Conservation (phyloP, 306 rosid species). For the Cucurbita maxima region DNA sequence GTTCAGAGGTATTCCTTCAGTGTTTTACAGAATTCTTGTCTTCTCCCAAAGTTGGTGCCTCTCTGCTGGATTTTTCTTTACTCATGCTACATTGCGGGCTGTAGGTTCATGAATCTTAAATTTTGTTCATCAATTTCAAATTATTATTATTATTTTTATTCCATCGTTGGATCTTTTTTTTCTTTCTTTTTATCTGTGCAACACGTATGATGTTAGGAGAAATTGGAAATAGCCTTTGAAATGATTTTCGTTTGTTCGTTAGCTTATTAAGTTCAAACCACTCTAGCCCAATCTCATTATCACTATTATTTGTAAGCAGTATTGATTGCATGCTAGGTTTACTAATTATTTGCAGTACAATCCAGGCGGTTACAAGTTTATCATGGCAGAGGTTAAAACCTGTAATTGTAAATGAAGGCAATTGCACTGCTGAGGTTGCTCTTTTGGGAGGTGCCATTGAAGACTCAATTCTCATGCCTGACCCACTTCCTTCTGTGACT, state of each 20-base stretch:
- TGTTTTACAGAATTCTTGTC: not conserved
- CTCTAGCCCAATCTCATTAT: not conserved
- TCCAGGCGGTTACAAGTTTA: constrained; percentile 88
- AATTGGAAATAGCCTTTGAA: not conserved
- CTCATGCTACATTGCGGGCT: not conserved
- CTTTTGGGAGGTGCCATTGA: constrained; percentile 84
- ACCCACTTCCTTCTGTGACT: constrained; percentile 80
- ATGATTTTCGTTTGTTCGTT: not conserved
- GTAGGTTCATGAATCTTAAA: not conserved
- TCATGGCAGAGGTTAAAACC: constrained; percentile 99
- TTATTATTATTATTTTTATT: too few species aligned
- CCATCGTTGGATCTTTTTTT: too few species aligned
- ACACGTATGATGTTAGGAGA: not conserved
- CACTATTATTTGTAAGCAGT: not conserved
- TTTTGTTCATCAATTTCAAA: not conserved
- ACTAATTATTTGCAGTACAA: constrained; percentile 15
- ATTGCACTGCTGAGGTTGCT: constrained; percentile 62
- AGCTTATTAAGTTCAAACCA: not conserved
- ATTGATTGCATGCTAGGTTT: not conserved
- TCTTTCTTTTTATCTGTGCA: not conserved
- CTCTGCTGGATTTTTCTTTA: not conserved
- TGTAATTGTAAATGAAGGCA: constrained; percentile 63
- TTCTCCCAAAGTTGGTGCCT: not conserved
- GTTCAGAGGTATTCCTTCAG: constrained; percentile 29
- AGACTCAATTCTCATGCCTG: constrained; percentile 97